A percentile compares a stretch with the other conserved stretches of the same genome.
Evolutionary conservation across 345 rosid species (phyloP).

Genomic region (Eucalyptus camaldulensis): DNA sequence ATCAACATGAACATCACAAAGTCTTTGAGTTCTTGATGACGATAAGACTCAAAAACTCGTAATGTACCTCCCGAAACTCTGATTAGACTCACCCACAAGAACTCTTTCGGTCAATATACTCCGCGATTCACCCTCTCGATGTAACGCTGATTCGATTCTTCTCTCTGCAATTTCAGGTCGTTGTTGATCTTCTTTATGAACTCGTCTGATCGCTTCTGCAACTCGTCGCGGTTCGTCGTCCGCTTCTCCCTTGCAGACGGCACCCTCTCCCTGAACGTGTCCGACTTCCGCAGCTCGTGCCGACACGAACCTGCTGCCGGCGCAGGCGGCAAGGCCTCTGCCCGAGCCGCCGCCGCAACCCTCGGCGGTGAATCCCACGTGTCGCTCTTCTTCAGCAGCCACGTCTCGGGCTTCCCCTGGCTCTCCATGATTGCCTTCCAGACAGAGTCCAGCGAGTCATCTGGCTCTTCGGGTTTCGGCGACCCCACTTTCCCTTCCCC

Average conservation of each 20-base stretch:
- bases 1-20: not conserved
- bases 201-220: slow-evolving; percentile 27
- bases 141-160: slow-evolving; percentile 20
- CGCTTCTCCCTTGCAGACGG: slow-evolving; percentile 13
- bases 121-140: slow-evolving; percentile 4
- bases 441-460: slow-evolving; percentile 16
- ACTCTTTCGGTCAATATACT: not conserved
- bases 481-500: not conserved
- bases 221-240: slow-evolving; percentile 25
- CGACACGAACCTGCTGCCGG: slow-evolving; percentile 3
- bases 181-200: slow-evolving; percentile 27
- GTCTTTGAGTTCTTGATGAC: not conserved
- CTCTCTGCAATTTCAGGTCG: slow-evolving; percentile 30
- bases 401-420: not conserved
- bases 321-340: not conserved
- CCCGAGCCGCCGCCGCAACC: not conserved
- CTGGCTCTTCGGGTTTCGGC: not conserved
- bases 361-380: slow-evolving; percentile 19
- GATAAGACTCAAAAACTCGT: not conserved
- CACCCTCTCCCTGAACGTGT: slow-evolving; percentile 17
- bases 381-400: slow-evolving; percentile 23
- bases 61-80: not conserved
- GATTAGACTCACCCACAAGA: not conserved
- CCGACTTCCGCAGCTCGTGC: slow-evolving; percentile 17
- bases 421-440: slow-evolving; percentile 38